Percentiles rank a stretch among this genome's conserved stretches.
Evolutionary conservation across 2,329 filamentous ascomycete species (phyloP).

Genomic region (Diaporthe amygdali): DNA sequence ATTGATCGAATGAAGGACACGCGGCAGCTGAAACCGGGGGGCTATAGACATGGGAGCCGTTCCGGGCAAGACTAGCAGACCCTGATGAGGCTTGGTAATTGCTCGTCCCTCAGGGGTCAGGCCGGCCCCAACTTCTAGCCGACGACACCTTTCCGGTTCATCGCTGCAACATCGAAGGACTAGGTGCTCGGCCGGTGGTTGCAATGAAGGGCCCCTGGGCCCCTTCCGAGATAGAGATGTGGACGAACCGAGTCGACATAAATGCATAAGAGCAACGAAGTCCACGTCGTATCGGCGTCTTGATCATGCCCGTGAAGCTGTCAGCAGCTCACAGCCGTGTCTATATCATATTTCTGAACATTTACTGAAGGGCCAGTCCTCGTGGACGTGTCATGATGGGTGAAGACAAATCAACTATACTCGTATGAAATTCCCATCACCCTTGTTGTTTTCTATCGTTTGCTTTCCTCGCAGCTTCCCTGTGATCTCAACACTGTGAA

Average conservation of each 20-base stretch:
- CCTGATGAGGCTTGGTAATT: neutral
- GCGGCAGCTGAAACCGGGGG: neutral
- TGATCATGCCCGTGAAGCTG: neutral
- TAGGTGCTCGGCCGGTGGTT: neutral
- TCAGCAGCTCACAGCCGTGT: neutral
- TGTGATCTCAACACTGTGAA: too few species aligned
- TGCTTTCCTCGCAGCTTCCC: neutral
- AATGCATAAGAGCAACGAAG: neutral
- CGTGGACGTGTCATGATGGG: neutral
- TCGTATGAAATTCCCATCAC: neutral
- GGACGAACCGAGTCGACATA: neutral
- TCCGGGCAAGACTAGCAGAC: neutral
- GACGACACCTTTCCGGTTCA: conserved; percentile 1
- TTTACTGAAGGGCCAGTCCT: neutral
- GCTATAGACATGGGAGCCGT: neutral
- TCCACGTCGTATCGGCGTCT: neutral
- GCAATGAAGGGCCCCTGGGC: neutral
- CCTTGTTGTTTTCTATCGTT: neutral
- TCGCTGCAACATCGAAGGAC: neutral
- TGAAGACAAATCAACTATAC: conserved; percentile 2
- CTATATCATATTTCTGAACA: neutral
- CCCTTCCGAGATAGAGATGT: neutral
- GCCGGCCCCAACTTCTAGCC: neutral
- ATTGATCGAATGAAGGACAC: neutral
- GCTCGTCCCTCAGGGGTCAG: neutral